These are phyloP conservation scores for Russula dissimulans DNA, from an alignment of 768 basidiomycete genomes.

Conservation along the genomic window DNA sequence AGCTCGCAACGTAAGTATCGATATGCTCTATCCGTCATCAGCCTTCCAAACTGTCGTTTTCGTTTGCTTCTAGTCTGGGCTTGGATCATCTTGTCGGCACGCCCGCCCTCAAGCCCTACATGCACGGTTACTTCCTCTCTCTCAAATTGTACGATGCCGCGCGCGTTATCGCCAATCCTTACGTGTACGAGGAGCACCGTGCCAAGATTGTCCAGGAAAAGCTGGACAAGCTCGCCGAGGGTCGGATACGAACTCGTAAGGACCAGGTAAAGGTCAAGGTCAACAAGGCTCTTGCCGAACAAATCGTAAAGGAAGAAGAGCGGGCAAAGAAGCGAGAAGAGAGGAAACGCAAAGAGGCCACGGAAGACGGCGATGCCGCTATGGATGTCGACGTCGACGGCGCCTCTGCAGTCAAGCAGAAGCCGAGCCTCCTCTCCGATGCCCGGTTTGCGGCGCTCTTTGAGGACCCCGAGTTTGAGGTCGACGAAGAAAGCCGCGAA, in stretches of 20 bases:
- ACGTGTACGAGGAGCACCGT: conserved; percentile 89
- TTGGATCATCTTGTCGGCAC: conserved; percentile 93
- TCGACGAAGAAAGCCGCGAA: conserved; percentile 84
- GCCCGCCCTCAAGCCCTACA: conserved; percentile 93
- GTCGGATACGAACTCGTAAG: conserved; percentile 80
- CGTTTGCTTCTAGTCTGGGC: conserved; percentile 53
- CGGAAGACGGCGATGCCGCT: conserved; percentile 31
- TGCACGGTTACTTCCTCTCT: conserved; percentile 98
- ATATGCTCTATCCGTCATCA: background rate
- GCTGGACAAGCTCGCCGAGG: conserved; percentile 90
- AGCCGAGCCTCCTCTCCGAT: conserved; percentile 61
- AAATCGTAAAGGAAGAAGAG: conserved; percentile 60
- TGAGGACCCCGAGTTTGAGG: conserved; percentile 82
- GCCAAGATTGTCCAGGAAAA: conserved; percentile 81
- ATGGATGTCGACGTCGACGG: conserved; percentile 29
- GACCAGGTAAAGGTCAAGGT: conserved; percentile 58
- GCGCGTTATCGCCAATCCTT: conserved; percentile 91
- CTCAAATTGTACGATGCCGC: conserved; percentile 95
- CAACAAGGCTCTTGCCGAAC: conserved; percentile 82
- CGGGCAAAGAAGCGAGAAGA: conserved; percentile 44
- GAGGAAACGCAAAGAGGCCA: conserved; percentile 39
- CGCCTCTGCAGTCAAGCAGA: conserved; percentile 25
- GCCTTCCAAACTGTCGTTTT: background rate
- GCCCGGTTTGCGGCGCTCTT: conserved; percentile 87
- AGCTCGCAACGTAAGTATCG: conserved; percentile 67